These are phyloP conservation scores for Lentinula lateritia DNA, from an alignment of 768 basidiomycete genomes.

Conservation along the genomic window DNA sequence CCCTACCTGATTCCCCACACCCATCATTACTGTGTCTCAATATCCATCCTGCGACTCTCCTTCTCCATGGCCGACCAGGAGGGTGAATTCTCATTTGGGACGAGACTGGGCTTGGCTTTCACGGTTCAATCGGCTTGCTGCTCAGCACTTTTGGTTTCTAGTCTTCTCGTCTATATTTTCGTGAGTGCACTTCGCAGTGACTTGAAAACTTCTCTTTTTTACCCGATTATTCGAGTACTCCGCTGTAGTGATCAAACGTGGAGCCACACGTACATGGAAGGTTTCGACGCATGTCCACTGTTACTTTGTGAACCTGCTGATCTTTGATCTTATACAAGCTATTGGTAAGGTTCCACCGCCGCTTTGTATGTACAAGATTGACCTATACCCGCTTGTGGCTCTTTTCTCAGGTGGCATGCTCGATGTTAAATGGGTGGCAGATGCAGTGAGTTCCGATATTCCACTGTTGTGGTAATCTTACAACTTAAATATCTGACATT, in stretches of 20 bases:
- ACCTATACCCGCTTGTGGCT: neutral
- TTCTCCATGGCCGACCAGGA: slow-evolving; percentile 1
- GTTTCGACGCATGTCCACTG: slow-evolving; percentile 26
- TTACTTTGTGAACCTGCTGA: slow-evolving; percentile 25
- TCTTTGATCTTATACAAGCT: slow-evolving; percentile 26
- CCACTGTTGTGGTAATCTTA: neutral
- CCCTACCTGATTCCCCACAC: neutral
- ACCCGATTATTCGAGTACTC: slow-evolving; percentile 16
- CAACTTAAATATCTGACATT: neutral
- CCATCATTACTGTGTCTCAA: neutral
- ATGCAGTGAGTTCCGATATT: slow-evolving; percentile 20
- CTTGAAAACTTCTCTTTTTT: neutral
- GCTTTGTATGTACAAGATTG: neutral
- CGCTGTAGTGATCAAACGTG: slow-evolving; percentile 17
- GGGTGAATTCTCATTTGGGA: slow-evolving; percentile 10
- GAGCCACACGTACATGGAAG: slow-evolving; percentile 21
- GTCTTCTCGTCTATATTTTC: slow-evolving; percentile 21
- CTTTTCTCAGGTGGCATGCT: slow-evolving; percentile 29
- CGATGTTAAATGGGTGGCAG: slow-evolving; percentile 26
- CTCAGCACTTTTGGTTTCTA: slow-evolving; percentile 22
- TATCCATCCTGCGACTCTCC: neutral
- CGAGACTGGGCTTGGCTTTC: slow-evolving; percentile 24
- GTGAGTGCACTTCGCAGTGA: slow-evolving; percentile 12
- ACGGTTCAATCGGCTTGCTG: slow-evolving; percentile 23
- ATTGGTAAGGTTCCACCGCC: slow-evolving; percentile 17